Base-by-base conservation (phyloP, 2,329 filamentous ascomycete species). In the Paracoccidioides brasiliensis region DNA sequence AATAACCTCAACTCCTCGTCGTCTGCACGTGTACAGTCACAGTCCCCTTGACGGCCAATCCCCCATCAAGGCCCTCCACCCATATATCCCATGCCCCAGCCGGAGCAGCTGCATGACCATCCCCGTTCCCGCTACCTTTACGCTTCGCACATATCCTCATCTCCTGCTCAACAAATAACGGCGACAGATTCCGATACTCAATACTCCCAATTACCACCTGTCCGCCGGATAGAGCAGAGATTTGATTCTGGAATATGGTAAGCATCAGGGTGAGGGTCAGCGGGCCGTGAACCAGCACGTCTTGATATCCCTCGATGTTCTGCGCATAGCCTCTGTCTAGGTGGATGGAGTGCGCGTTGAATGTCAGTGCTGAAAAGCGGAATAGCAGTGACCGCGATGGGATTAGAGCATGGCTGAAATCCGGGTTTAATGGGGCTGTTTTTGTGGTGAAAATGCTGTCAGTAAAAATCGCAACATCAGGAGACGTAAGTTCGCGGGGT, bases 321-420 rank as follows among this genome's bases (percentile, higher is more conserved):
- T 78, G 78, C 53, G 83, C 83, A 70, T 88, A 94, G 45, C 77
- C 66, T 1, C 78, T 79, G 68, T 96, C 87, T 28, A 95, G 77
- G 71, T 98, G 93, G 62, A 98, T 96, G 14, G 80, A 77, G 70
- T 98, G 93, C 1, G 89, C 88, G 70, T 98, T 98, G 75, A 89
- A 90, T 2, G 87, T 91, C 38, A 98, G 80, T 0, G 90, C 90
- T 22, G 86, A 93, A 75, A 91, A 97, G 57, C 90, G 83, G 73
- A 95, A 95, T 54, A 98, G 81, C 4, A 96, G 79, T 4, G 79
- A 75, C 2, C 80, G 76, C 2, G 84, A 83, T 0, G 90, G 88
- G 0, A 72, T 79, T 30, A 95, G 72, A 0, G 74, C 72, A 62
- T 86, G 76, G 15, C 72, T 74, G 62, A 82, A 80, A 49, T 79